Conservation (phyloP, 805 yeast species). For the Wickerhamiella alocasiicola region DNA sequence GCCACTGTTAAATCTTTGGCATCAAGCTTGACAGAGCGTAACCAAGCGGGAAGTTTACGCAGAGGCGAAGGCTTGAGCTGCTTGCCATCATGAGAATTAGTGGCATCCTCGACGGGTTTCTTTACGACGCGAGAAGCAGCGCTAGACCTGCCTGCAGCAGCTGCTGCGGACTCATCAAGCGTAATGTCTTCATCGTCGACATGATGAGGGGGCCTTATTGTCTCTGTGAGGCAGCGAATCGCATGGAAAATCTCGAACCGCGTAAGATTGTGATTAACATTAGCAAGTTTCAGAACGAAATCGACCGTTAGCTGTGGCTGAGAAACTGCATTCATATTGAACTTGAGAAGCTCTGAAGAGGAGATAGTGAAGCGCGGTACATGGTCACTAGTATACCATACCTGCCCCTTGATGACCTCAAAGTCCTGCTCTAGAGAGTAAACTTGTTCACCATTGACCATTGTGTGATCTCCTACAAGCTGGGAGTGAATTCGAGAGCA, state of each 20-base stretch:
- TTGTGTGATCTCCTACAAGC: slow-evolving; percentile 5
- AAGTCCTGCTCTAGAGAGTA: slow-evolving; percentile 15
- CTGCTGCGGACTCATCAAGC: background rate
- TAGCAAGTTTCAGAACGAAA: slow-evolving; percentile 19
- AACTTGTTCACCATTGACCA: slow-evolving; percentile 2
- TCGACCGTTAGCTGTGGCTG: slow-evolving; percentile 24
- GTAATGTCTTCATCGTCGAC: too few relatives aligned
- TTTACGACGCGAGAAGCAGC: too few relatives aligned
- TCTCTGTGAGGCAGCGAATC: slow-evolving; percentile 18
- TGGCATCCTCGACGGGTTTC: background rate
- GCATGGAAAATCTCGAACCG: slow-evolving; percentile 27
- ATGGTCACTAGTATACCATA: slow-evolving; percentile 25
- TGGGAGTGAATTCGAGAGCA: slow-evolving; percentile 26
- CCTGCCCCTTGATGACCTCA: slow-evolving; percentile 13
- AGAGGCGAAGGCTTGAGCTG: slow-evolving; percentile 5
- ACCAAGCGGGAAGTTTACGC: slow-evolving; percentile 20
- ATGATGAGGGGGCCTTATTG: slow-evolving; percentile 5
- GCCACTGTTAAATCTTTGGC: slow-evolving; percentile 12
- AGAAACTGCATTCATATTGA: slow-evolving; percentile 21
- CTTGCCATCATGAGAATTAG: background rate
- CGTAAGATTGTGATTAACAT: slow-evolving; percentile 22
- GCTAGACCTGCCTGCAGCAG: too few relatives aligned
- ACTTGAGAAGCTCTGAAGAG: slow-evolving; percentile 17
- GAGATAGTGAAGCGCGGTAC: slow-evolving; percentile 23
- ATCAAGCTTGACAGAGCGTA: slow-evolving; percentile 12